Evolutionary conservation across 2,329 filamentous ascomycete genomes (phyloP), one percentile per base, ranked within the genome.

Genomic region (Didymella pomorum): DNA sequence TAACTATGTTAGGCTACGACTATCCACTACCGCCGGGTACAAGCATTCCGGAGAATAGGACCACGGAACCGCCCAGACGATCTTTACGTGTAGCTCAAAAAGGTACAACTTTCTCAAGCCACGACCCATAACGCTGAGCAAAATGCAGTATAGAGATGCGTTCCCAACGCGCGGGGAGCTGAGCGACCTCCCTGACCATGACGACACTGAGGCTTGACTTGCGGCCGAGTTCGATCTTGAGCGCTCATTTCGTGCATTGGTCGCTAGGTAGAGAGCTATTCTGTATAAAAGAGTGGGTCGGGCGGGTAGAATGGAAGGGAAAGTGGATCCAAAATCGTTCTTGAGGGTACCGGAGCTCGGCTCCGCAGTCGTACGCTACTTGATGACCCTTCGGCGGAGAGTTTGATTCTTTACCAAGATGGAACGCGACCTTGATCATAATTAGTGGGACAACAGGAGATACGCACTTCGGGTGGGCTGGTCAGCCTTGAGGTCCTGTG

Each of bases 41-140:
- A 43, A 49, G 18, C 29, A 29, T 39, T 44, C 55, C 55, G 49
- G 49, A 52, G 12, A 43, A 43, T 39, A 39, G 20, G 26, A 49
- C 25, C 43, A 57, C 33, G 28, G 21, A 29, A 49, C 8, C 31
- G 31, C 20, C 35, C 20, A 44, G 49, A 10, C 33, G n/a, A 48
- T 52, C 35, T 28, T 35, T 37, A 37, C 8, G 42, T 29, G 28
- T 23, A 50, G 45, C 26, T 37, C 33, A 7, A 37, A 37, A 33
- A 51, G 41, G 18, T 47, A 47, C 43, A 37, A 26, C 7, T 29
- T 29, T 44, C 21, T 48, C 23, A 42, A 58, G 48, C 44, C 55
- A 52, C 37, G 43, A 52, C n/a, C 42, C 33, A 52, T 35, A 35
- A 25, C 20, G 37, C 28, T 52, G 49, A 35, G 21, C 47, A 23